Evolutionary conservation across 2,329 filamentous ascomycete genomes (phyloP).

Genomic region (Albophoma yamanashiensis): DNA sequence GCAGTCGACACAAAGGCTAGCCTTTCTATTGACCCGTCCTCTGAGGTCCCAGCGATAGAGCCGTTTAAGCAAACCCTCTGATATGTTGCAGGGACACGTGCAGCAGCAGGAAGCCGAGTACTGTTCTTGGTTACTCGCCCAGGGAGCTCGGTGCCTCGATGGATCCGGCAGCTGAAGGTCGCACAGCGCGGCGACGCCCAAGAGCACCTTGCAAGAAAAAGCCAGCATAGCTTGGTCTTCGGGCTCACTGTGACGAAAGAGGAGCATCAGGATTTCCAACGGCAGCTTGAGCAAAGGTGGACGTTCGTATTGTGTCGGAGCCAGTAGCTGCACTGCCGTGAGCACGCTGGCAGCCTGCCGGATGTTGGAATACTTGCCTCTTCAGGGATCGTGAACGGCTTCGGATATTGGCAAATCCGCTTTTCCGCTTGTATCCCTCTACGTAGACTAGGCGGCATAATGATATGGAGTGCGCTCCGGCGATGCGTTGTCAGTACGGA

Average conservation of each 20-base stretch:
- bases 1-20: constrained; percentile 13
- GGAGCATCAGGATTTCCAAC: neutral
- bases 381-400: neutral
- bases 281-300: neutral
- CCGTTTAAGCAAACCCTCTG: constrained; percentile 8
- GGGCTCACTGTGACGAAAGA: neutral
- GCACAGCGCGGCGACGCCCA: neutral
- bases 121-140: neutral
- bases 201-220: neutral
- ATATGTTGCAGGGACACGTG: constrained; percentile 6
- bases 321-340: neutral
- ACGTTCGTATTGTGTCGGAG: no score
- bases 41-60: constrained; percentile 7
- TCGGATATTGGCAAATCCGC: neutral
- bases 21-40: constrained; percentile 6
- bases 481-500: neutral
- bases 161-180: neutral
- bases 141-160: constrained; percentile 1
- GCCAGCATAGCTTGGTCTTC: neutral
- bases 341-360: neutral
- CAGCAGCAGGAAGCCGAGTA: neutral
- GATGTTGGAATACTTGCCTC: neutral
- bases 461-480: neutral
- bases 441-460: neutral
- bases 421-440: neutral